A percentile compares a stretch with the other conserved stretches of the same genome.
Conservation (phyloP, 169 alveolate genomes). For the Plasmodium knowlesi region DNA sequence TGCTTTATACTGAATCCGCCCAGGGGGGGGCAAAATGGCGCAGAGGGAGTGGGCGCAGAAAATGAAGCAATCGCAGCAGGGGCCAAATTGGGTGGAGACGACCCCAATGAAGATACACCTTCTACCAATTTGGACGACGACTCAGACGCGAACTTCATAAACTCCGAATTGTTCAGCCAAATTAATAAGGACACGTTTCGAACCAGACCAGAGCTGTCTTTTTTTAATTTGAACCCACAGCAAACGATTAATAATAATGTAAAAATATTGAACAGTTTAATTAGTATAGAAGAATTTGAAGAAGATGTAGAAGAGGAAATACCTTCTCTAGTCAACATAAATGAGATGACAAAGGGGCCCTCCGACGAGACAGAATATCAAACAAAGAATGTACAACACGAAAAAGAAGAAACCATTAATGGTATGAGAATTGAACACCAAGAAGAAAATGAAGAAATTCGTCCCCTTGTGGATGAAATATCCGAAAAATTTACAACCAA, state of each 20-base stretch:
- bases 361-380: neutral
- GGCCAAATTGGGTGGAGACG: neutral
- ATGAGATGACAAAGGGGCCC: neutral
- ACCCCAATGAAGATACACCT: neutral
- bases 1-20: constrained; percentile 55
- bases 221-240: constrained; percentile 70
- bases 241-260: constrained; percentile 71
- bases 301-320: constrained; percentile 67
- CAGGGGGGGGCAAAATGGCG: neutral
- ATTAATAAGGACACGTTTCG: constrained; percentile 74
- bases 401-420: neutral
- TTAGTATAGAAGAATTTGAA: constrained; percentile 35
- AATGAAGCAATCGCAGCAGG: neutral
- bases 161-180: constrained; percentile 76
- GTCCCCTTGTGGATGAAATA: neutral
- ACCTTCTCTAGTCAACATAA: constrained; percentile 56
- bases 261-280: constrained; percentile 47
- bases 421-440: too few relatives aligned
- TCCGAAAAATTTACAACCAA: neutral
- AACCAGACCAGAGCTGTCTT: constrained; percentile 74
- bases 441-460: neutral
- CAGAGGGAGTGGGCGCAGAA: neutral
- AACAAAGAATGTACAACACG: neutral
- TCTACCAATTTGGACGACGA: constrained; percentile 25
- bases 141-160: constrained; percentile 13